Evolutionary conservation across 1,284 basidiomycete species (phyloP).

Genomic region (Polyporus tsugae): DNA sequence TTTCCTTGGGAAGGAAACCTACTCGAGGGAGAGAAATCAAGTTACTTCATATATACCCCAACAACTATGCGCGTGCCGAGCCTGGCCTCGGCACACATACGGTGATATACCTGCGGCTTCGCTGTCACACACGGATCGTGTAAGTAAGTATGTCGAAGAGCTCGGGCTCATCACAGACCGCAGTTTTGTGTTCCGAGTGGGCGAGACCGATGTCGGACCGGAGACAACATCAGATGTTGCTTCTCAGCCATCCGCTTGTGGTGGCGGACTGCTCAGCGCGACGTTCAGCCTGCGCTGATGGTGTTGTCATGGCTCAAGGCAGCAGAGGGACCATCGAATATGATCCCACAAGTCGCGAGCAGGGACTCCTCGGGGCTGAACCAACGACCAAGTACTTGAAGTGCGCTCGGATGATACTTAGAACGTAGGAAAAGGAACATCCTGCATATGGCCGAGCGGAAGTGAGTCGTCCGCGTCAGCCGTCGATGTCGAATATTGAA

Average conservation of each 20-base stretch:
- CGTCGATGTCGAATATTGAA: neutral
- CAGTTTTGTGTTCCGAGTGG: neutral
- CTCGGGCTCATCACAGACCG: slow-evolving; percentile 2
- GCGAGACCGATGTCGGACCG: neutral
- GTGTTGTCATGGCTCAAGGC: too few relatives aligned
- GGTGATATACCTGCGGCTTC: neutral
- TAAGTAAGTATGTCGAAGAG: neutral
- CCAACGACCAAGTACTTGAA: neutral
- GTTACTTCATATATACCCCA: neutral
- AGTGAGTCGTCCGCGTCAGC: neutral
- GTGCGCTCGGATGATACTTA: neutral
- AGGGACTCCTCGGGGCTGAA: neutral
- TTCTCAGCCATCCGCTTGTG: neutral
- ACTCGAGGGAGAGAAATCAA: neutral
- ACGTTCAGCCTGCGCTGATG: neutral
- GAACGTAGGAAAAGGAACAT: neutral
- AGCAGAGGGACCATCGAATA: neutral
- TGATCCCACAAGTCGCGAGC: neutral
- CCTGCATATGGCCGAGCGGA: neutral
- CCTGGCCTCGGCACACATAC: neutral
- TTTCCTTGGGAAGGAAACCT: neutral
- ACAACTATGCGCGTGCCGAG: neutral
- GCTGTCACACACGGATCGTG: neutral
- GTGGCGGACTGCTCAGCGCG: neutral
- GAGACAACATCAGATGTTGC: too few relatives aligned